phyloP scores from a whole-genome alignment of 768 basidiomycete species.

The Porphyrellus cyaneotinctus region DNA sequence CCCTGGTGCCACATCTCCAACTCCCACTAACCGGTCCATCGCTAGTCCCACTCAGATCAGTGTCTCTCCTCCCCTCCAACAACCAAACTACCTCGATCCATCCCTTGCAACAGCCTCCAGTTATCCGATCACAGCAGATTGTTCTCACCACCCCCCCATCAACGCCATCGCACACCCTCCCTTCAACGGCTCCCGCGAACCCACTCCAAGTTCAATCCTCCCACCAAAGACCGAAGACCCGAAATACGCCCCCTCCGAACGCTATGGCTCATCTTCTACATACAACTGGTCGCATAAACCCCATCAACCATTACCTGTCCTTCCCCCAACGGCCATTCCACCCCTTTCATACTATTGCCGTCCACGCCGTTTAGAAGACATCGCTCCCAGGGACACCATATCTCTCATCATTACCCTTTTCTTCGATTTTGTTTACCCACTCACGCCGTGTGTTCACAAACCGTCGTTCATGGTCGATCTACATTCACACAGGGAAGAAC shows the following conservation, averaged over 20 bases:
- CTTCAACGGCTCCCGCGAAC: conserved; percentile 39
- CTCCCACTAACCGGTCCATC: conserved; percentile 34
- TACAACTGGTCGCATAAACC: conserved; percentile 73
- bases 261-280: conserved; percentile 59
- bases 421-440: conserved; percentile 90
- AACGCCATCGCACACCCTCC: conserved; percentile 32
- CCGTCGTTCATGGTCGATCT: conserved; percentile 92
- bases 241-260: conserved; percentile 42
- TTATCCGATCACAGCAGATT: conserved; percentile 68
- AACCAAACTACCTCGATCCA: conserved; percentile 46
- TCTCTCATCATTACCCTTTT: conserved; percentile 81
- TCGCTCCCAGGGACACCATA: conserved; percentile 78
- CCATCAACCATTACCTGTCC: conserved; percentile 46
- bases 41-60: conserved; percentile 44
- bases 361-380: conserved; percentile 74
- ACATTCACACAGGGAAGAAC: conserved; percentile 72
- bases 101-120: conserved; percentile 56
- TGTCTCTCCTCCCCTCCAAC: conserved; percentile 41
- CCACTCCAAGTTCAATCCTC: conserved; percentile 29
- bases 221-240: conserved; percentile 43
- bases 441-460: conserved; percentile 88
- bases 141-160: conserved; percentile 52
- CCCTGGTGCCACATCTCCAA: conserved; percentile 43
- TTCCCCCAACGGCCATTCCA: conserved; percentile 40
- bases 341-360: conserved; percentile 73